Evolutionary conservation across 2,329 filamentous ascomycete species (phyloP).

Genomic region (Ilyonectria destructans): DNA sequence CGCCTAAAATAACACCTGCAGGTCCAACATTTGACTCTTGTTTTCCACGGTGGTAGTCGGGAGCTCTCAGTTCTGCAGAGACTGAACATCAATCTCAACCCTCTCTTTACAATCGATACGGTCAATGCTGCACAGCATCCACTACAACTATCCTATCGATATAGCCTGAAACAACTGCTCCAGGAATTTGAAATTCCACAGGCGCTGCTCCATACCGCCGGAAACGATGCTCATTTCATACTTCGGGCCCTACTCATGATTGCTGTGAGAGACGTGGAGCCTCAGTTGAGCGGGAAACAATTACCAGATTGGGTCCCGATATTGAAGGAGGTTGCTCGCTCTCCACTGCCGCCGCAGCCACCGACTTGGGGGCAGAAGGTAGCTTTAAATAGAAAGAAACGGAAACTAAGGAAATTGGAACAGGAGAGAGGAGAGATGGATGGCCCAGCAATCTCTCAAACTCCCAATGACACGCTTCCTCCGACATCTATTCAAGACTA

Average conservation of each 20-base stretch:
- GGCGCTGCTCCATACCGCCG: constrained; percentile 41
- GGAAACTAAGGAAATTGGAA: too few species aligned
- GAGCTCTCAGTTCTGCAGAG: constrained; percentile 32
- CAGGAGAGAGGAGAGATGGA: too few species aligned
- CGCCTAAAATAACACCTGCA: constrained; percentile 4
- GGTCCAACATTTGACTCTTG: constrained; percentile 24
- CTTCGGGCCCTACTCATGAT: constrained; percentile 36
- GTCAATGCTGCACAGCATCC: constrained; percentile 47
- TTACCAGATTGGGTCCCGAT: constrained; percentile 6
- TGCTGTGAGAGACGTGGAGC: constrained; percentile 11
- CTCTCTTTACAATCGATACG: constrained; percentile 45
- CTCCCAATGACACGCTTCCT: too few species aligned
- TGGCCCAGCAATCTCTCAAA: too few species aligned
- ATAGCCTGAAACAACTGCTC: constrained; percentile 43
- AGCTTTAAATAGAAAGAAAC: too few species aligned
- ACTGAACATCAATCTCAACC: constrained; percentile 37
- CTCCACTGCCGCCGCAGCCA: not conserved
- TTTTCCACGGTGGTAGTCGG: constrained; percentile 18
- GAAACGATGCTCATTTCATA: constrained; percentile 48
- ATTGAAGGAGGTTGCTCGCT: constrained; percentile 8
- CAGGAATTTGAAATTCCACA: constrained; percentile 38
- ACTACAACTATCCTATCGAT: constrained; percentile 45
- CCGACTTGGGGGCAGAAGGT: not conserved
- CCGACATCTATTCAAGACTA: too few species aligned
- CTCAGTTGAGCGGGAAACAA: not conserved